These are phyloP conservation scores for Cyclocybe aegerita DNA, from an alignment of 768 basidiomycete genomes.

Conservation along the genomic window DNA sequence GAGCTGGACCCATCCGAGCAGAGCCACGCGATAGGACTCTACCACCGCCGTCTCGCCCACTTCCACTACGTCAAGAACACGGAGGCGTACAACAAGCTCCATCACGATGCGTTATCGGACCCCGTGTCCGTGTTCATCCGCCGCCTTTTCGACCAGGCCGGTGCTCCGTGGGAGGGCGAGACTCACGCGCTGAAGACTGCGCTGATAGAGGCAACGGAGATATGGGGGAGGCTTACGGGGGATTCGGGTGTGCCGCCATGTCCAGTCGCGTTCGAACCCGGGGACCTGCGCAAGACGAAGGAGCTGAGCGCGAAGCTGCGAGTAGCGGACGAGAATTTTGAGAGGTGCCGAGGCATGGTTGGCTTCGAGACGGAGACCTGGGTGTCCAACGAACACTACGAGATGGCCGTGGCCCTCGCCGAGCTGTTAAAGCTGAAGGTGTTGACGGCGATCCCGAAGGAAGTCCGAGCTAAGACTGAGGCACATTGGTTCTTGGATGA, in stretches of 20 bases:
- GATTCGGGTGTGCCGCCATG: conserved; percentile 38
- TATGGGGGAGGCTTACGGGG: conserved; percentile 40
- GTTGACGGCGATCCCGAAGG: conserved; percentile 21
- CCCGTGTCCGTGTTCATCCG: conserved; percentile 30
- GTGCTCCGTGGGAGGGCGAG: conserved; percentile 52
- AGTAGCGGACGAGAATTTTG: conserved; percentile 4
- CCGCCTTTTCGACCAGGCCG: conserved; percentile 44
- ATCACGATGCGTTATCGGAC: conserved; percentile 40
- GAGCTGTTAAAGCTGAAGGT: conserved; percentile 10
- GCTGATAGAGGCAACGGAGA: conserved; percentile 43
- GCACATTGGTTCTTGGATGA: conserved; percentile 47
- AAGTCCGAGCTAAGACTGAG: conserved; percentile 32
- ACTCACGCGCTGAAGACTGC: conserved; percentile 44
- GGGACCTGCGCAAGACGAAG: conserved; percentile 43
- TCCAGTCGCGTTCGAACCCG: conserved; percentile 45
- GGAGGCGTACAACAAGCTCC: conserved; percentile 43
- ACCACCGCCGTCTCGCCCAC: conserved; percentile 48
- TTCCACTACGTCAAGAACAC: conserved; percentile 49
- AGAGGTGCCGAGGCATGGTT: conserved; percentile 2
- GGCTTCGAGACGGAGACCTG: conserved; percentile 13
- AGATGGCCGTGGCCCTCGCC: conserved; percentile 8
- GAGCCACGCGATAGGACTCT: conserved; percentile 30
- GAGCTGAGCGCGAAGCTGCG: conserved; percentile 7
- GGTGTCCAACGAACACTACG: conserved; percentile 8
- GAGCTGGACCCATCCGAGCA: conserved; percentile 38